These are phyloP conservation scores for Trichoderma atrobrunneum DNA, from an alignment of 2,329 filamentous ascomycete genomes.

Conservation along the genomic window DNA sequence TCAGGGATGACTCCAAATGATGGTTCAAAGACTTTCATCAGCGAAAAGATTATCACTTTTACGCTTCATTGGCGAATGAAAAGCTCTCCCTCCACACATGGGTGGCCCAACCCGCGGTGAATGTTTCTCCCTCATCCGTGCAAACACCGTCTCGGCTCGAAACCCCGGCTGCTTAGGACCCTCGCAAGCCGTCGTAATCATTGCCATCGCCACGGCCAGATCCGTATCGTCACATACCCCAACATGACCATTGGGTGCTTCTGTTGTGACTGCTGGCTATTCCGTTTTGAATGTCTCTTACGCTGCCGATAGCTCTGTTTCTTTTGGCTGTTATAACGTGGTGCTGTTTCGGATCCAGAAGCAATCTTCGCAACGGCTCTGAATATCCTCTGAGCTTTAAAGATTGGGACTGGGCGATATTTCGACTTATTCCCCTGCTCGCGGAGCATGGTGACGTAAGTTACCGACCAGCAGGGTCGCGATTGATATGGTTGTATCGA, in stretches of 20 bases:
- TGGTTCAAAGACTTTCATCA: background rate
- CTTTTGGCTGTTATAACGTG: background rate
- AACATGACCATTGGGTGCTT: background rate
- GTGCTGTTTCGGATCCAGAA: background rate
- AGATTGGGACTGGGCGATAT: background rate
- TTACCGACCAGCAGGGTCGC: background rate
- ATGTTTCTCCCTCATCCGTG: background rate
- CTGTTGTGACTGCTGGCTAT: background rate
- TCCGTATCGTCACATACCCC: background rate
- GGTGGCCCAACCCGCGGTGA: background rate
- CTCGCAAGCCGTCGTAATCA: background rate
- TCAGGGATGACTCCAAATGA: background rate
- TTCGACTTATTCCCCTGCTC: background rate
- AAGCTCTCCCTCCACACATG: background rate
- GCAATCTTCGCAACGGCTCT: background rate
- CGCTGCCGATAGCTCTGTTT: background rate
- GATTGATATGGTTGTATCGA: background rate
- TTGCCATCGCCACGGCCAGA: background rate
- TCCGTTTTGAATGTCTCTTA: background rate
- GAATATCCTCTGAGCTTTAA: background rate
- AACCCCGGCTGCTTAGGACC: no score
- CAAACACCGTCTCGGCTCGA: rapidly evolving
- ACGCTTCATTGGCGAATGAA: background rate
- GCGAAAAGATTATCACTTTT: background rate
- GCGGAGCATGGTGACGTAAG: background rate